These are phyloP conservation scores for Yarrowia osloensis DNA, from an alignment of 805 yeast genomes.

Conservation along the genomic window DNA sequence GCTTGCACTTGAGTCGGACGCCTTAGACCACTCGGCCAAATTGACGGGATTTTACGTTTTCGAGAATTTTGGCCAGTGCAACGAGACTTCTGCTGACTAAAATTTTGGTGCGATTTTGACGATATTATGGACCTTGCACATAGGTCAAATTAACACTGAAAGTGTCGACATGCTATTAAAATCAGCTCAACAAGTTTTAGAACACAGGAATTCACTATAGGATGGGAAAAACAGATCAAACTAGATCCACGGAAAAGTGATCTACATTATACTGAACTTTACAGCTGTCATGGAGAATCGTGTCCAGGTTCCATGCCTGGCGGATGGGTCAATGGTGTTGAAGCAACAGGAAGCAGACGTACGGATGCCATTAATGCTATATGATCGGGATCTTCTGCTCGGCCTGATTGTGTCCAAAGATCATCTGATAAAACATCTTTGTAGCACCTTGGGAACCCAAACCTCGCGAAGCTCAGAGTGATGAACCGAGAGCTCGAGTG, in stretches of 20 bases:
- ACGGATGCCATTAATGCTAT: too few relatives aligned
- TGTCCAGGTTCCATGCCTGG: too few relatives aligned
- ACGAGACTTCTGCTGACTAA: background rate
- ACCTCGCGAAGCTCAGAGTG: too few relatives aligned
- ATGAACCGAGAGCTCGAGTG: too few relatives aligned
- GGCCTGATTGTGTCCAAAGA: too few relatives aligned
- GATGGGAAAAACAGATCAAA: background rate
- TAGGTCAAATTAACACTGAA: background rate
- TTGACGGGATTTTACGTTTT: background rate
- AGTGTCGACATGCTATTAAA: background rate
- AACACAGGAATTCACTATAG: background rate
- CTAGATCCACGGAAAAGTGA: background rate
- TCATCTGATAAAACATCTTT: too few relatives aligned
- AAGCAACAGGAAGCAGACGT: too few relatives aligned
- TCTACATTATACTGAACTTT: background rate
- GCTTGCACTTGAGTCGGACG: constrained; percentile 33
- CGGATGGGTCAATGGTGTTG: too few relatives aligned
- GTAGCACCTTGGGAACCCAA: too few relatives aligned
- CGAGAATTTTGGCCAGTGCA: background rate
- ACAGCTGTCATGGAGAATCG: background rate
- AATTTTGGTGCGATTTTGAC: background rate
- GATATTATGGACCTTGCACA: background rate
- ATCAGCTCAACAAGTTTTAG: background rate
- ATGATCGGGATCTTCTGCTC: too few relatives aligned
- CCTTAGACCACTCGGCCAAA: constrained; percentile 35